phyloP scores from a whole-genome alignment of 768 basidiomycete species.

The Podaxis sp. region DNA sequence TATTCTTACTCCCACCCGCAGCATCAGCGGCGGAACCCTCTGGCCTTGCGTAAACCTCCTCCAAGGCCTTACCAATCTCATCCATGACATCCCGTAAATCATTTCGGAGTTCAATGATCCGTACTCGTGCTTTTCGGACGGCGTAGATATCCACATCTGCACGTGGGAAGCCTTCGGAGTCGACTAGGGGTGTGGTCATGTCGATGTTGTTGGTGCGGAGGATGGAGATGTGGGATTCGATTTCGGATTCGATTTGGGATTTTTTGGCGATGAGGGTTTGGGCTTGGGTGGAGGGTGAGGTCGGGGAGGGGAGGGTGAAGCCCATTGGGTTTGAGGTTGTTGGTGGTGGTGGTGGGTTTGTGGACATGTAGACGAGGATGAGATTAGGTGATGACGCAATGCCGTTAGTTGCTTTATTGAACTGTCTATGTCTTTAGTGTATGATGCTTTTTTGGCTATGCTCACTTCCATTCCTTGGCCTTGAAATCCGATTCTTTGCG shows the following conservation, averaged over 20 bases:
- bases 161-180: constrained; percentile 85
- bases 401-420: background rate
- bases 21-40: background rate
- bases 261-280: constrained; percentile 64
- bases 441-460: background rate
- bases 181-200: constrained; percentile 74
- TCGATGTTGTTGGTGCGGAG: constrained; percentile 60
- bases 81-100: constrained; percentile 66
- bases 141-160: constrained; percentile 82
- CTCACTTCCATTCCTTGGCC: no score
- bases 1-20: background rate
- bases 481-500: background rate
- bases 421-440: background rate
- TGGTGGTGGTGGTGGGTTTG: background rate
- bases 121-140: constrained; percentile 67
- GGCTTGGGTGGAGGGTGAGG: constrained; percentile 51
- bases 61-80: constrained; percentile 62
- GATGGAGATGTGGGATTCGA: constrained; percentile 57
- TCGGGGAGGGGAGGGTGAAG: constrained; percentile 38
- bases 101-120: constrained; percentile 79
- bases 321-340: constrained; percentile 30
- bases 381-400: background rate
- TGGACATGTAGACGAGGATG: no score
- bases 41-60: constrained; percentile 49
- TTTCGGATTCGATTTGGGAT: constrained; percentile 67